Conservation (phyloP, 768 basidiomycete species). For the Tephrocybe sp. region DNA sequence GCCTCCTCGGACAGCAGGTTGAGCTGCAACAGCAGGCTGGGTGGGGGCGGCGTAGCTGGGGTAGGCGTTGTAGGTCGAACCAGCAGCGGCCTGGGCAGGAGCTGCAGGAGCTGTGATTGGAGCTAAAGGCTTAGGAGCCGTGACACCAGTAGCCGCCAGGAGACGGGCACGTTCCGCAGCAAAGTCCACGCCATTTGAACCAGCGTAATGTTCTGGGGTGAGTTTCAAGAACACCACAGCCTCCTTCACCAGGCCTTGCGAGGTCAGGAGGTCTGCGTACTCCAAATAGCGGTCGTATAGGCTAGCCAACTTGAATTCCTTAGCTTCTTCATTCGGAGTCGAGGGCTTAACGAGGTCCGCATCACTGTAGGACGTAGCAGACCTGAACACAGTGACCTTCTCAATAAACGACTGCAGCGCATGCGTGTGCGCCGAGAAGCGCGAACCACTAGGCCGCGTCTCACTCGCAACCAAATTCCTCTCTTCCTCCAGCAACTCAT, state of each 20-base stretch:
- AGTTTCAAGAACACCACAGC: conserved; percentile 77
- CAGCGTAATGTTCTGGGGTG: conserved; percentile 77
- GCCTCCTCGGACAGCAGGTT: conserved; percentile 7
- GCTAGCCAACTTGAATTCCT: conserved; percentile 77
- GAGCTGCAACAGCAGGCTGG: conserved; percentile 14
- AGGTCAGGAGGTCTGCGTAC: conserved; percentile 88
- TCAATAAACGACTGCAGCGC: conserved; percentile 94
- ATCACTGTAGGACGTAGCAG: conserved; percentile 79
- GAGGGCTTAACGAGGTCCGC: conserved; percentile 51
- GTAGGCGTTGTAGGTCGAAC: conserved; percentile 18
- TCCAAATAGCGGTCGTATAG: conserved; percentile 95
- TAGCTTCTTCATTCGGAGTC: conserved; percentile 40
- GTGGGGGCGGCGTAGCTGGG: conserved; percentile 16
- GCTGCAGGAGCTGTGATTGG: conserved; percentile 16
- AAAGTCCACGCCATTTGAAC: conserved; percentile 41
- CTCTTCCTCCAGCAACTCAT: conserved; percentile 89
- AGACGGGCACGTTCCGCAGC: conserved; percentile 37
- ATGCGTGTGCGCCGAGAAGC: conserved; percentile 77
- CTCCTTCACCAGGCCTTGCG: conserved; percentile 85
- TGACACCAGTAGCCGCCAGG: conserved; percentile 26
- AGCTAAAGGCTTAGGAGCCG: conserved; percentile 14
- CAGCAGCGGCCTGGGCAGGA: conserved; percentile 11
- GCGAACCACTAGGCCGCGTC: conserved; percentile 42
- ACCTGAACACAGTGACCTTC: conserved; percentile 93
- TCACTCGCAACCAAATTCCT: conserved; percentile 39